phyloP scores from a whole-genome alignment of 371 early-diverging fungal species.

The Apophysomyces variabilis region DNA sequence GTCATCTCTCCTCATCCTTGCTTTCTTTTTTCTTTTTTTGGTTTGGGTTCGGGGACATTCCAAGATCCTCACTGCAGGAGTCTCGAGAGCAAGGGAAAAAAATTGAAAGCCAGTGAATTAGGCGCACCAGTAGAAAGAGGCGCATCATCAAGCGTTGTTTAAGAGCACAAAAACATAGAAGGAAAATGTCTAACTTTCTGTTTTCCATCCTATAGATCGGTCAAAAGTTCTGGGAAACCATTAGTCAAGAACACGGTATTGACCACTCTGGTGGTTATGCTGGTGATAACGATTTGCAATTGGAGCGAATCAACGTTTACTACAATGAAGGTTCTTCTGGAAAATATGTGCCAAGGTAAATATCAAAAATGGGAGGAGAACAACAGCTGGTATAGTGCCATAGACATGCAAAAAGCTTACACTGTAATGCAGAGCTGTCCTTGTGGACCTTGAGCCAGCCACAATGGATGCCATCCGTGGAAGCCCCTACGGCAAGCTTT shows the following conservation, averaged over 20 bases:
- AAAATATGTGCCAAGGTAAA: slow-evolving; percentile 81
- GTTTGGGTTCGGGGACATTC: slow-evolving; percentile 15
- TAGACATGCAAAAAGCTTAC: background rate
- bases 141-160: slow-evolving; percentile 16
- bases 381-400: background rate
- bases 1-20: slow-evolving; percentile 16
- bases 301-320: slow-evolving; percentile 96
- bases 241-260: slow-evolving; percentile 93
- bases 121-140: slow-evolving; percentile 9
- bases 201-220: slow-evolving; percentile 65
- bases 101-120: slow-evolving; percentile 11
- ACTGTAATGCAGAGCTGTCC: slow-evolving; percentile 76
- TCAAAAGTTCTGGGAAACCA: slow-evolving; percentile 94
- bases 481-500: slow-evolving; percentile 70
- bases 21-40: slow-evolving; percentile 1
- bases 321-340: slow-evolving; percentile 91
- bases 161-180: slow-evolving; percentile 1
- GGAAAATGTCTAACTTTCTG: slow-evolving; percentile 1
- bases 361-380: background rate
- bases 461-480: slow-evolving; percentile 96
- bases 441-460: slow-evolving; percentile 99
- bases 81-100: slow-evolving; percentile 2
- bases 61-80: slow-evolving; percentile 9
- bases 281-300: slow-evolving; percentile 89
- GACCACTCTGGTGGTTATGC: slow-evolving; percentile 73